These are phyloP conservation scores for Rhododendron ovatum DNA, from an alignment of 148 eudicot genomes.

Conservation along the genomic window DNA sequence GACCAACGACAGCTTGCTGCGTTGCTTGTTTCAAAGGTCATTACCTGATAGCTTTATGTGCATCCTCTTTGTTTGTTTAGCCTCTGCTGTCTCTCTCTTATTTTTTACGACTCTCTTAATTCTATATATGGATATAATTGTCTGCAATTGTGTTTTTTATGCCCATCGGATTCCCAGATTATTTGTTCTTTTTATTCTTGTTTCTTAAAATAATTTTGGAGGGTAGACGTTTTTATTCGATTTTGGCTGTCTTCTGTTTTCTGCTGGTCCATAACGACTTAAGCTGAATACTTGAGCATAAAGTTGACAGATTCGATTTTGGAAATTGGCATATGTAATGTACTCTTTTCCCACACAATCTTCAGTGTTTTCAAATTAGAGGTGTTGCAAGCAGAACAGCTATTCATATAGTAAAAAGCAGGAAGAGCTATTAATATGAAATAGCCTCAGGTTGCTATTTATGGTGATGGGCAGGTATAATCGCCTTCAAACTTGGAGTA, in stretches of 20 bases:
- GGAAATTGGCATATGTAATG: background rate
- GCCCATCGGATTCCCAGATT: background rate
- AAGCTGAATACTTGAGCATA: background rate
- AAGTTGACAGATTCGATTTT: background rate
- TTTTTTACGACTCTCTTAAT: background rate
- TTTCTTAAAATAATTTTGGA: background rate
- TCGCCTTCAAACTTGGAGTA: background rate
- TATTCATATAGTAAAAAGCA: background rate
- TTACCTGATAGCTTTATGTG: background rate
- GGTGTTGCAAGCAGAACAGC: background rate
- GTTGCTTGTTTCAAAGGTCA: conserved; percentile 85
- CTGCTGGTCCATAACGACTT: background rate
- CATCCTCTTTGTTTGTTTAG: background rate
- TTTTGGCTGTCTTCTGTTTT: background rate
- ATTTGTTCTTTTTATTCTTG: background rate
- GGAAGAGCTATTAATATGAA: background rate
- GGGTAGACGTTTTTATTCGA: background rate
- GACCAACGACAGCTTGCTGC: conserved; percentile 82
- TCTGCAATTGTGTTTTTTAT: background rate
- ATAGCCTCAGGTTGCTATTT: background rate
- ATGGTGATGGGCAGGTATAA: background rate
- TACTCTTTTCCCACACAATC: background rate
- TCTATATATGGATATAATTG: background rate
- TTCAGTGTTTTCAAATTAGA: background rate
- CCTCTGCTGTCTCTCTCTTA: background rate